Evolutionary conservation across 257 asterid genomes (phyloP).

Genomic region (Catharanthus roseus): DNA sequence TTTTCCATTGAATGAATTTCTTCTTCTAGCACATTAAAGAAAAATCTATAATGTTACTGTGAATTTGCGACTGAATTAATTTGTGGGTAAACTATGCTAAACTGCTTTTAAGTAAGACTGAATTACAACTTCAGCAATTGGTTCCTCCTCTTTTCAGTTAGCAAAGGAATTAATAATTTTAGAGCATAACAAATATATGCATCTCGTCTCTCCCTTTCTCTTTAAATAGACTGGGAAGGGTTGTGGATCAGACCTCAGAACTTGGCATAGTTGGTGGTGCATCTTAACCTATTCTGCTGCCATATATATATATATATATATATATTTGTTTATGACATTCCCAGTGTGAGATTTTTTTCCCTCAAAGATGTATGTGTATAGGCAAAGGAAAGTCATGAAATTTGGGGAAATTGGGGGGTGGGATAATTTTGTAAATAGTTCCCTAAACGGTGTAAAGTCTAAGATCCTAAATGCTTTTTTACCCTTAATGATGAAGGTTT

Average conservation of each 20-base stretch:
- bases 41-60: not conserved
- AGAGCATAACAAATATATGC: not conserved
- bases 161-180: not conserved
- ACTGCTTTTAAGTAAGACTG: not conserved
- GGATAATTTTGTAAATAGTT: not conserved
- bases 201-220: not conserved
- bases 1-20: too few relatives aligned
- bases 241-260: not conserved
- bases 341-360: not conserved
- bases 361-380: not conserved
- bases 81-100: not conserved
- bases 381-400: not conserved
- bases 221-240: not conserved
- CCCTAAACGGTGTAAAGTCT: not conserved
- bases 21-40: not conserved
- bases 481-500: constrained; percentile 38
- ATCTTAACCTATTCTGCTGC: not conserved
- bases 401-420: not conserved
- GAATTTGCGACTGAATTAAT: not conserved
- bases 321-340: not conserved
- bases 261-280: not conserved
- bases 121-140: not conserved
- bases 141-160: not conserved
- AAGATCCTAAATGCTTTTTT: not conserved
- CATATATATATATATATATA: too few relatives aligned